Percentiles rank a stretch among this genome's conserved stretches.
phyloP scores from a whole-genome alignment of 2,329 filamentous ascomycete species.

The Cordyceps javanica region DNA sequence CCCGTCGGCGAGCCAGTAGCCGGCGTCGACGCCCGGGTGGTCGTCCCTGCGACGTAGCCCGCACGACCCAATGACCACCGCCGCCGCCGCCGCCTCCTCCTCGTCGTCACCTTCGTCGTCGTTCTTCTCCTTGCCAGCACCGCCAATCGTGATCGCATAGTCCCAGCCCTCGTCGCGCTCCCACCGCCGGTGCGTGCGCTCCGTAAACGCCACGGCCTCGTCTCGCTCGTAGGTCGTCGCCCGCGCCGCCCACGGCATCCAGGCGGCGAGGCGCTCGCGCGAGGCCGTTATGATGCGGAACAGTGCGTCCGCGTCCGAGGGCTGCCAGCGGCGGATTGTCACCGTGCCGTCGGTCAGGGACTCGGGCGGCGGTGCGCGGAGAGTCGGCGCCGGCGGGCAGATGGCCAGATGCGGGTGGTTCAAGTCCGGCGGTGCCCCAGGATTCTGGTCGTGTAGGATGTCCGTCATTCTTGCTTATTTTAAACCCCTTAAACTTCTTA shows the following conservation, averaged over 20 bases:
- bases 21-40: background rate
- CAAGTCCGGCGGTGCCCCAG: too few species aligned
- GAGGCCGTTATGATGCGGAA: background rate
- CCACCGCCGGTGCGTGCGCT: background rate
- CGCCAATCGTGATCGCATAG: background rate
- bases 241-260: background rate
- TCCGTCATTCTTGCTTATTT: background rate
- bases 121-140: too few species aligned
- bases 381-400: background rate
- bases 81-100: background rate
- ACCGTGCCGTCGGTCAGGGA: slow-evolving; percentile 4
- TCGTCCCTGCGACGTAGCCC: background rate
- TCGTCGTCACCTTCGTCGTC: background rate
- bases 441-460: too few species aligned
- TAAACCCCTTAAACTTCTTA: too few species aligned
- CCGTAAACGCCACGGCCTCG: background rate
- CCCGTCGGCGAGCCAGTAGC: slow-evolving; percentile 4
- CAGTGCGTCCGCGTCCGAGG: background rate
- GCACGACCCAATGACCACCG: background rate
- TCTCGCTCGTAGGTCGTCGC: background rate
- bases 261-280: background rate
- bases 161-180: background rate
- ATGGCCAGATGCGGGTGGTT: background rate
- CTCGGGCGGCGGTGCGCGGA: background rate
- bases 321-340: slow-evolving; percentile 1